Base-by-base conservation (phyloP, 371 early-diverging fungal genomes). In the Gilbertella persicaria region DNA sequence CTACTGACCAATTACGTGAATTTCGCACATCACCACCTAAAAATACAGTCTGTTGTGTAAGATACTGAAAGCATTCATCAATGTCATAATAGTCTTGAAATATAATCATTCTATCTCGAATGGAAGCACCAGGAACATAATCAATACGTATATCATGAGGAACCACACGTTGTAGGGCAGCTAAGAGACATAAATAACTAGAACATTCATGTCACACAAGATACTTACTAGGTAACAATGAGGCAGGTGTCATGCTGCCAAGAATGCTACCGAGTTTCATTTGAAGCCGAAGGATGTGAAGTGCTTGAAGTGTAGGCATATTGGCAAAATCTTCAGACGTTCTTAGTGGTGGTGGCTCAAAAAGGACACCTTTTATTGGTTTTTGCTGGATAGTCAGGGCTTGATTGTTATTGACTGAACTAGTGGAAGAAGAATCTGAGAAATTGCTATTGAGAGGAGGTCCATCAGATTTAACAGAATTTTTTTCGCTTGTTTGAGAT, bases 1-100 rank as follows among this genome's bases (percentile, higher is more conserved):
- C 68, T 3, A 74, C 33, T 13, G 58, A 56, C 84, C 84, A 83
- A 38, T 75, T 80, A 29, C 65, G 55, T 0, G 67, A 53, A 45
- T 75, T 73, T 7, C 74, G 45, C 16, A 74, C 58, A 45, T 78
- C 78, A n/a, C 84, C 84, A 0, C 77, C 77, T 30, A 64, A 65
- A 43, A 81, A 83, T 16, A 67, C 62, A 1, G 79, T 65, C 7
- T 58, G 64, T 29, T 54, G 68, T 1, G 77, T 62, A 33, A 81
- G 44, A 1, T 64, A 47, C 26, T 81, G 67, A 41, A 76, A 72
- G 30, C 67, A 67, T 30, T 76, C 77, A 47, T 72, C 69, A 9
- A 59, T 39, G 24, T 76, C 63, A 36, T 66, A 76, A 25, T 63
- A 59, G 14, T 62, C 73, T 52, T 67, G 77, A 33, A 70, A 73